phyloP scores from a whole-genome alignment of 139 green algal species.

The Chlamydomonas sphaeroides region DNA sequence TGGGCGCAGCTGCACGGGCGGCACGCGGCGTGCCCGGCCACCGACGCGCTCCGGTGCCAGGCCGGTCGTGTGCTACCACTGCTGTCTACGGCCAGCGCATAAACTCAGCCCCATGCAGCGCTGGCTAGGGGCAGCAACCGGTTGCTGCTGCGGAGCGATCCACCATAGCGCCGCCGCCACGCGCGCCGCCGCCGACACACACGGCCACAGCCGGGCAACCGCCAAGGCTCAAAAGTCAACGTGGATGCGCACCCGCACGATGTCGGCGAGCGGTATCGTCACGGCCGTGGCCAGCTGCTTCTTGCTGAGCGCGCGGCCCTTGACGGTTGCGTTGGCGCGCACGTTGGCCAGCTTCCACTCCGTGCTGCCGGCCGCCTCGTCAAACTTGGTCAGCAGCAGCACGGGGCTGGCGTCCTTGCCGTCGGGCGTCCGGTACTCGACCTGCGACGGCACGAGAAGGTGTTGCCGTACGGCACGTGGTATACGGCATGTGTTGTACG shows the following conservation, averaged over 20 bases:
- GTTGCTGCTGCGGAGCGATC: not conserved
- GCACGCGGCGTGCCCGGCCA: too few species aligned
- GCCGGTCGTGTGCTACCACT: too few species aligned
- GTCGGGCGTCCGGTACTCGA: constrained; percentile 40
- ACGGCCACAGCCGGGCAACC: not conserved
- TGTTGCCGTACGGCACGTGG: too few species aligned
- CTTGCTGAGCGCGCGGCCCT: constrained; percentile 68
- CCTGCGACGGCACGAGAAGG: not conserved
- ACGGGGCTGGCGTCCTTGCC: constrained; percentile 24
- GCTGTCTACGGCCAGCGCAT: too few species aligned
- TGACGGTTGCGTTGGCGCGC: constrained; percentile 64
- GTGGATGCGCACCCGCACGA: constrained; percentile 67
- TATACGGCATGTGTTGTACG: too few species aligned
- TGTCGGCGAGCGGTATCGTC: constrained; percentile 48
- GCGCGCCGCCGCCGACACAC: too few species aligned
- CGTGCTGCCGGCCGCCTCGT: constrained; percentile 48
- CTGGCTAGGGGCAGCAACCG: too few species aligned
- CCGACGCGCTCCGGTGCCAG: too few species aligned
- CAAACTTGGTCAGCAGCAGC: constrained; percentile 43
- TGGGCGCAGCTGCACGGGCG: too few species aligned
- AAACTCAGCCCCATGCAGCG: too few species aligned
- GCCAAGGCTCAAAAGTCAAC: constrained; percentile 72
- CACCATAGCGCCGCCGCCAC: not conserved
- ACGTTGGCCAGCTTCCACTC: constrained; percentile 74
- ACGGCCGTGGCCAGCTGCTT: constrained; percentile 60